Percentiles rank a stretch among this genome's conserved stretches.
Evolutionary conservation across 306 rosid species (phyloP).

Genomic region (Malus asiatica): DNA sequence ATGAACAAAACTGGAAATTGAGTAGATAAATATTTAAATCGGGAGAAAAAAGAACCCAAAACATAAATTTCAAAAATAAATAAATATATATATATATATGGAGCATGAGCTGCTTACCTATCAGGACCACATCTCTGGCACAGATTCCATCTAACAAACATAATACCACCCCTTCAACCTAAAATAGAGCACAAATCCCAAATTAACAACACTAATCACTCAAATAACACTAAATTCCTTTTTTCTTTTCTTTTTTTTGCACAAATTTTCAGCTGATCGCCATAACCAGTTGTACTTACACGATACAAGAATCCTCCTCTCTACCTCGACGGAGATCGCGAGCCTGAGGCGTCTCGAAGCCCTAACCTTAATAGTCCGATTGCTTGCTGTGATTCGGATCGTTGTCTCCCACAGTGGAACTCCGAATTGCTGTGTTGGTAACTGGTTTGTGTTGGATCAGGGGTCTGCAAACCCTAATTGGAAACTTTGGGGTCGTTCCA

Average conservation of each 20-base stretch:
- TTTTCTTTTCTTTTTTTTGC: background rate
- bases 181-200: background rate
- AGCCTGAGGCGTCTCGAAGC: background rate
- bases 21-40: background rate
- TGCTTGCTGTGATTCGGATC: background rate
- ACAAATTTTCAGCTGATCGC: background rate
- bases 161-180: slow-evolving; percentile 37
- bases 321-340: background rate
- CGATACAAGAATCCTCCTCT: background rate
- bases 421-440: background rate
- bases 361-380: background rate
- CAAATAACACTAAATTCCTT: background rate
- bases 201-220: background rate
- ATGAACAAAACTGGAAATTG: background rate
- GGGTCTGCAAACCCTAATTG: background rate
- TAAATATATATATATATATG: background rate
- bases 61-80: background rate
- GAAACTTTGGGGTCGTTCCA: background rate
- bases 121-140: slow-evolving; percentile 32
- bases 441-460: background rate
- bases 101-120: slow-evolving; percentile 36
- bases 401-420: background rate
- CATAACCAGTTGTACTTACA: background rate
- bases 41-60: background rate
- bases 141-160: slow-evolving; percentile 33